A percentile compares a stretch with the other conserved stretches of the same genome.
Evolutionary conservation across 2,329 filamentous ascomycete genomes (phyloP).

Genomic region (Aspergillus neotritici): DNA sequence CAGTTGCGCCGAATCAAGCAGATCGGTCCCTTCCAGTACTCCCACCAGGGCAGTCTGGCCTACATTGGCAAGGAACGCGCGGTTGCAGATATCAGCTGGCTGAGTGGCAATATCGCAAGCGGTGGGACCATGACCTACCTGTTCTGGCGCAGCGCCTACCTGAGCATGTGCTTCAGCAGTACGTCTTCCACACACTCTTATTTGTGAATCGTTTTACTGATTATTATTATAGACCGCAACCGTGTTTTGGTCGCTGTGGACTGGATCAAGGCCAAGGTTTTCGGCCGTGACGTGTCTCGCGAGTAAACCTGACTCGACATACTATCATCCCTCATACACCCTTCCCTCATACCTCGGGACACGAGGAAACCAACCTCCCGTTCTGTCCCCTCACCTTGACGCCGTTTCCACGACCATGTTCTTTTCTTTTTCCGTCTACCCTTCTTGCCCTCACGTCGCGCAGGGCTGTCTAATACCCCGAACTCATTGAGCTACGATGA

Average conservation of each 20-base stretch:
- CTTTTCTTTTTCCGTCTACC: not conserved
- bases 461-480: too few relatives aligned
- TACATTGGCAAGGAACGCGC: constrained; percentile 99
- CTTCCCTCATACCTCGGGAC: not conserved
- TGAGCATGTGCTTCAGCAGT: constrained; percentile 99
- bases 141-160: constrained; percentile 96
- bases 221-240: constrained; percentile 65
- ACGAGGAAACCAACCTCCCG: not conserved
- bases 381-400: constrained; percentile 6
- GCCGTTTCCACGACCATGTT: constrained; percentile 14
- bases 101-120: constrained; percentile 91
- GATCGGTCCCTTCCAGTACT: constrained; percentile 97
- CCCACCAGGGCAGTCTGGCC: constrained; percentile 90
- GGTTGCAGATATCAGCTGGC: constrained; percentile 94
- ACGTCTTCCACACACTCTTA: constrained; percentile 45
- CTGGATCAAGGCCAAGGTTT: constrained; percentile 95
- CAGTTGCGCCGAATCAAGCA: constrained; percentile 85
- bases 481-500: too few relatives aligned
- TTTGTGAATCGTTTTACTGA: constrained; percentile 6
- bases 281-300: constrained; percentile 77
- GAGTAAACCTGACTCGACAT: constrained; percentile 32
- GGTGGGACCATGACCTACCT: constrained; percentile 93
- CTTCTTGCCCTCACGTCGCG: too few relatives aligned
- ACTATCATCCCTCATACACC: not conserved
- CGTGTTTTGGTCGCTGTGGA: constrained; percentile 86